A percentile compares a stretch with the other conserved stretches of the same genome.
These are phyloP conservation scores for Trebouxia sp. DNA, from an alignment of 139 green algal genomes.

Conservation along the genomic window DNA sequence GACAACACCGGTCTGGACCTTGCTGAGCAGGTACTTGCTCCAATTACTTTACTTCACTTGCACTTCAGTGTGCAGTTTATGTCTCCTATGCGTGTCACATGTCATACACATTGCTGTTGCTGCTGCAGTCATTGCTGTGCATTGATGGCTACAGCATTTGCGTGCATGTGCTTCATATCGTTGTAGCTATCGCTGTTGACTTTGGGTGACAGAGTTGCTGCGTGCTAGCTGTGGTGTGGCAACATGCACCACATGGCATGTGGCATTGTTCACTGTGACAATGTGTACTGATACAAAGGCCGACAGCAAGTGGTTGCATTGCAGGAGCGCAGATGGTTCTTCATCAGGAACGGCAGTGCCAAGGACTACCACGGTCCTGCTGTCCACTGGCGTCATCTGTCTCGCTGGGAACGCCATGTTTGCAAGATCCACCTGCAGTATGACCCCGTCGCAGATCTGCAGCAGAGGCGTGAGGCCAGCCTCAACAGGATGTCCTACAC, in stretches of 20 bases:
- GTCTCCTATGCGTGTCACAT: too few relatives aligned
- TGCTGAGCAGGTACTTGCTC: constrained; percentile 13
- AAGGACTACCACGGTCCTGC: constrained; percentile 31
- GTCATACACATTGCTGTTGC: neutral
- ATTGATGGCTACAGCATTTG: neutral
- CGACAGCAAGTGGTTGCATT: neutral
- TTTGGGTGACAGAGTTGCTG: too few relatives aligned
- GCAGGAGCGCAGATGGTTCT: constrained; percentile 36
- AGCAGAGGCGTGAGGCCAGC: neutral
- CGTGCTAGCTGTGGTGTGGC: too few relatives aligned
- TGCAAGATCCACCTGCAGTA: constrained; percentile 10
- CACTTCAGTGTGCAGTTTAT: neutral
- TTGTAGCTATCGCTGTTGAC: too few relatives aligned
- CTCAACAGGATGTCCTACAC: neutral
- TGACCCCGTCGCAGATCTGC: constrained; percentile 6
- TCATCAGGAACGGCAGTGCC: constrained; percentile 25
- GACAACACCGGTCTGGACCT: constrained; percentile 34
- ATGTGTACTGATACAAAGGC: too few relatives aligned
- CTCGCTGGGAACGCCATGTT: neutral
- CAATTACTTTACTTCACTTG: neutral
- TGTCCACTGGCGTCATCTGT: constrained; percentile 31
- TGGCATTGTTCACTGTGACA: neutral
- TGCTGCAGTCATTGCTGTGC: neutral
- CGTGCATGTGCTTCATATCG: neutral
- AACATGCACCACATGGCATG: neutral